Evolutionary conservation across 225 moss, liverwort and hornwort genomes (phyloP).

Genomic region (Bryoerythrophyllum caledonicum): DNA sequence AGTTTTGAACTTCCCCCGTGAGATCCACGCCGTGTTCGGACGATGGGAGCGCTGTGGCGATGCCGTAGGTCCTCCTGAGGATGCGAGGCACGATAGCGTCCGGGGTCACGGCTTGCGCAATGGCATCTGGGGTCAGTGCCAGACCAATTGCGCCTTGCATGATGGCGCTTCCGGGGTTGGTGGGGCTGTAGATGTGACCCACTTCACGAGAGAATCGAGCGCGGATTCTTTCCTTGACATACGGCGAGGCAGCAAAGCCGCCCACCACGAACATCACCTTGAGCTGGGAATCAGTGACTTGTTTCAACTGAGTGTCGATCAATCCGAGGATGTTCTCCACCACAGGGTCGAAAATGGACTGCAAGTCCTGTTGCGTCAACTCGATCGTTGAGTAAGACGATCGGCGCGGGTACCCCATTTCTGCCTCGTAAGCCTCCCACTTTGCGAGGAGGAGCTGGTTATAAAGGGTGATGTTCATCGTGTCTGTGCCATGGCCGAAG

Average conservation of each 20-base stretch:
- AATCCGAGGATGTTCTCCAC: slow-evolving; percentile 27
- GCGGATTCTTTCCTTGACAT: slow-evolving; percentile 31
- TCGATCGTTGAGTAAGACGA: slow-evolving; percentile 26
- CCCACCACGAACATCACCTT: slow-evolving; percentile 45
- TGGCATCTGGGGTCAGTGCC: too few species aligned
- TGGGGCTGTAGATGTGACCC: too few species aligned
- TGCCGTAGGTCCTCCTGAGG: too few species aligned
- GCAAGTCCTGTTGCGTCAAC: slow-evolving; percentile 27
- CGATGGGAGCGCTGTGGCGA: too few species aligned
- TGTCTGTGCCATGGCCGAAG: slow-evolving; percentile 20
- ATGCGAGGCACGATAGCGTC: too few species aligned
- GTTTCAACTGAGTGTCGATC: slow-evolving; percentile 19
- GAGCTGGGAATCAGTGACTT: not conserved
- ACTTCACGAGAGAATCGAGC: slow-evolving; percentile 13
- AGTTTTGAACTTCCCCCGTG: too few species aligned
- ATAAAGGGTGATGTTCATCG: not conserved
- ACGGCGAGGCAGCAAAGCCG: slow-evolving; percentile 34
- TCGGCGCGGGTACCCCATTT: not conserved
- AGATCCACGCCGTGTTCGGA: too few species aligned
- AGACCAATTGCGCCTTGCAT: too few species aligned
- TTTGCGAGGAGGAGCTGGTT: not conserved
- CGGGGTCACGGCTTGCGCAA: too few species aligned
- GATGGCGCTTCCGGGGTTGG: too few species aligned
- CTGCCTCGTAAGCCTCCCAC: slow-evolving; percentile 37
- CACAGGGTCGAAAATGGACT: slow-evolving; percentile 36